Evolutionary conservation across 2,329 filamentous ascomycete genomes (phyloP).

Genomic region (Fusarium armeniacum): DNA sequence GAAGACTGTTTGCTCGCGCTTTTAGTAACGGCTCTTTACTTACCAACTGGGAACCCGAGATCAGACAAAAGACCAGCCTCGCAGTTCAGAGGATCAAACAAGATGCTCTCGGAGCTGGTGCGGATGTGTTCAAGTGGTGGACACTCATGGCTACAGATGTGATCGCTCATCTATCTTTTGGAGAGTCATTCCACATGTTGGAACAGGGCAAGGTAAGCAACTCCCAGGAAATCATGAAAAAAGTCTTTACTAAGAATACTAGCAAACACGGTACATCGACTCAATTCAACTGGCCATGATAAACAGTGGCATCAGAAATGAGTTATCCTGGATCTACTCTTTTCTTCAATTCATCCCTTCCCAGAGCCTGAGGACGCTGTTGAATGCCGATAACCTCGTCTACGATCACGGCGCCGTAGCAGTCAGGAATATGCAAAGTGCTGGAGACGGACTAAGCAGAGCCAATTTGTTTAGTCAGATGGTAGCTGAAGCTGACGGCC

Average conservation of each 20-base stretch:
- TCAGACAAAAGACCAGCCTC: conserved; percentile 11
- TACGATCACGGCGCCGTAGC: not conserved
- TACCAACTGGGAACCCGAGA: conserved; percentile 18
- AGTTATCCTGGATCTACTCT: conserved; percentile 1
- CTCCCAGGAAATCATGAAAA: accelerated
- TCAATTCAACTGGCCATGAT: not conserved
- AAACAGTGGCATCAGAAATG: not conserved
- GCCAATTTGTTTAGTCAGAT: conserved; percentile 12
- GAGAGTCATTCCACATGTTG: conserved; percentile 33
- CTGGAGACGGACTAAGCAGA: not conserved
- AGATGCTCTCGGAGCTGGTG: not conserved
- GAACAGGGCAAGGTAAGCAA: conserved; percentile 21
- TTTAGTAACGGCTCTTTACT: conserved; percentile 26
- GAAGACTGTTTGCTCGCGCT: conserved; percentile 22
- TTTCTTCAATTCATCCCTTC: not conserved
- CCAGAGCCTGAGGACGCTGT: accelerated
- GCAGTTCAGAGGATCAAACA: not conserved
- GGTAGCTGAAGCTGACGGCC: not conserved
- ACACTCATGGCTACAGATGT: conserved; percentile 34
- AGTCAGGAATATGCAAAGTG: conserved; percentile 8
- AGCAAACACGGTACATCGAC: conserved; percentile 19
- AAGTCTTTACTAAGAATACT: accelerated
- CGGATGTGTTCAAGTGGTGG: conserved; percentile 41
- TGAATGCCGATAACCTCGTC: conserved; percentile 3
- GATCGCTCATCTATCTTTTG: conserved; percentile 32